Conservation (phyloP, 306 rosid genomes). For the Lotus japonicus region DNA sequence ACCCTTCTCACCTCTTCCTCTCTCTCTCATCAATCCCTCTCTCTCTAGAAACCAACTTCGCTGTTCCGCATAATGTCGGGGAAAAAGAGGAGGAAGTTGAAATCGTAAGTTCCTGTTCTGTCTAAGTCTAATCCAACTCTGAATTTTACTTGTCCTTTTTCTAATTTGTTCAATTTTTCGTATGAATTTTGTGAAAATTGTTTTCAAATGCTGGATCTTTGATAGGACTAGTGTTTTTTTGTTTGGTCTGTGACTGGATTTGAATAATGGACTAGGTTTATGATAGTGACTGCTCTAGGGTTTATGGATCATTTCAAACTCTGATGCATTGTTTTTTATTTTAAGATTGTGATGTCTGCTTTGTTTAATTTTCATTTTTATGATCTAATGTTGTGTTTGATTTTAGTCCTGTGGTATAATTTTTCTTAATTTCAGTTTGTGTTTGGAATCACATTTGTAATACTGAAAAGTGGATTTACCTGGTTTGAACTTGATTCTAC, state of each 20-base stretch:
- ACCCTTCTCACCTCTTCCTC: background rate
- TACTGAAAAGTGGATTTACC: too few relatives aligned
- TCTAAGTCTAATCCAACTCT: background rate
- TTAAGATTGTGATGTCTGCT: slow-evolving; percentile 1
- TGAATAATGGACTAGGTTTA: background rate
- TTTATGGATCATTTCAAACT: slow-evolving; percentile 18
- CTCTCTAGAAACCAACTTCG: slow-evolving; percentile 8
- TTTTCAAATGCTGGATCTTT: slow-evolving; percentile 29
- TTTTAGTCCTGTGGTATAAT: background rate
- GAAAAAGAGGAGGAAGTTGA: slow-evolving; percentile 51
- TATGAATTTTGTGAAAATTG: background rate
- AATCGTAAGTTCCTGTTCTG: slow-evolving; percentile 44
- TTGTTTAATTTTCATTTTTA: background rate
- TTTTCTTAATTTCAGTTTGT: background rate
- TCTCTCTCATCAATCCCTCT: background rate
- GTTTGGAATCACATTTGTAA: too few relatives aligned
- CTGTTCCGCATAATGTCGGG: slow-evolving; percentile 40
- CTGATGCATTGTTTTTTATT: background rate
- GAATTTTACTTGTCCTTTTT: background rate
- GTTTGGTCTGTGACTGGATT: background rate
- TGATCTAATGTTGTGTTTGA: background rate
- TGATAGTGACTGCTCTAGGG: slow-evolving; percentile 28
- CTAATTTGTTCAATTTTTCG: background rate
- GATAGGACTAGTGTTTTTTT: background rate
- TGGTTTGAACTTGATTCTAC: too few relatives aligned